Conservation (phyloP, 2,329 filamentous ascomycete species). For the Clonostachys chloroleuca region DNA sequence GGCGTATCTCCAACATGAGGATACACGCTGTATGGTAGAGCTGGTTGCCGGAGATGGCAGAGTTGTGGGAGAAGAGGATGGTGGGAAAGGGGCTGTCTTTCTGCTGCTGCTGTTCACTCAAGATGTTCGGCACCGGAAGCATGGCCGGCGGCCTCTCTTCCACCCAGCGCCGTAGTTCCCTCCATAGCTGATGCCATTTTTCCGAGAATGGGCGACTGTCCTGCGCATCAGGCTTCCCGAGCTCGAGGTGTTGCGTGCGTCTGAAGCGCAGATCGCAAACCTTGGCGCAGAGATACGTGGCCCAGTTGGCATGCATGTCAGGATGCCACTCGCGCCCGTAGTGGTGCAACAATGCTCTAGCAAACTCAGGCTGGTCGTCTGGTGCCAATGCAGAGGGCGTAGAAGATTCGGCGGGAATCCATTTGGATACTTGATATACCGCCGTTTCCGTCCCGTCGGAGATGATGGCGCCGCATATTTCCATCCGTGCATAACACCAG, state of each 20-base stretch:
- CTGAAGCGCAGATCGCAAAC: conserved; percentile 21
- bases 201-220: conserved; percentile 26
- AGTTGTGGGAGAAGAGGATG: too few relatives aligned
- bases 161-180: conserved; percentile 40
- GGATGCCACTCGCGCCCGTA: conserved; percentile 15
- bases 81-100: too few relatives aligned
- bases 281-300: conserved; percentile 46
- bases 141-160: conserved; percentile 32
- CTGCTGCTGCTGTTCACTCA: too few relatives aligned
- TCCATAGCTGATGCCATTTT: conserved; percentile 38
- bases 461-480: conserved; percentile 35
- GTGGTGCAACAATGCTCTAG: conserved; percentile 3
- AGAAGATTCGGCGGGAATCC: too few relatives aligned
- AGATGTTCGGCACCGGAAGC: conserved; percentile 42
- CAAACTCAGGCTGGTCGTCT: too few relatives aligned
- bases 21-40: too few relatives aligned
- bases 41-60: too few relatives aligned
- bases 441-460: too few relatives aligned
- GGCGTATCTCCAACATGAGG: too few relatives aligned
- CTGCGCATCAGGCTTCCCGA: conserved; percentile 10
- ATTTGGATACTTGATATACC: too few relatives aligned
- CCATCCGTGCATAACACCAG: conserved; percentile 56
- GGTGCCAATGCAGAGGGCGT: too few relatives aligned
- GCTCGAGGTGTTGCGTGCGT: conserved; percentile 16
- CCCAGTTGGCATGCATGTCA: conserved; percentile 51